Base-by-base conservation (phyloP, 192 early-diverging fungal species). In the Coemansia javaensis region DNA sequence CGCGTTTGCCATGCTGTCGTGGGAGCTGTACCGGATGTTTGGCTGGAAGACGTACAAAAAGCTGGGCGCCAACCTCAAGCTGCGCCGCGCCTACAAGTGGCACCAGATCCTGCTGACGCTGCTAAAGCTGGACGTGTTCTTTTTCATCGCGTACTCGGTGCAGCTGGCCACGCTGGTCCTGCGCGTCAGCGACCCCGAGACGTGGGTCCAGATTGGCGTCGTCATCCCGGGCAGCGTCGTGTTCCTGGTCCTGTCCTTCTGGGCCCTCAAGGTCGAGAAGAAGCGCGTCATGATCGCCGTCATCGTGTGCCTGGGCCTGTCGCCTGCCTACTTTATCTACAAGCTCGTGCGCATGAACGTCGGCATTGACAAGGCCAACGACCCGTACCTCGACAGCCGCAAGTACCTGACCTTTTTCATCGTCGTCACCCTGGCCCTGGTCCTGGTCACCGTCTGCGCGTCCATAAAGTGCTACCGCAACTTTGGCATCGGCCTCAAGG, bases 41-140 rank as follows among this genome's bases (percentile, higher is more conserved):
- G 86, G 89, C 24, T 90, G 88, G 86, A 78, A 79, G 51, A 86
- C 87, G 32, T 88, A 85, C 70, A 88, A 87, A 53, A 88, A 87
- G 66, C 85, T 90, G 59, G 85, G 86, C 13, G 86, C 88, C 24
- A 85, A 91, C 46, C 48, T 87, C 47, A 68, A 76, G 5, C 82
- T 91, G 78, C 70, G 85, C 45, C 83, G 82, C 25, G 78, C 78
- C 49, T 90, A 85, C 73, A 85, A 82, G 56, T 80, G 81, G 59
- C 82, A 86, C 43, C 86, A 86, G 57, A 85, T 90, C 42, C 79
- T 90, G 49, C 81, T 88, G 40, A 90, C 86, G 56, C 60, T 90
- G 30, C 71, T 90, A 37, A 90, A 90, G 63, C 84, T 90, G 14
- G 85, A 88, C 50, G 71, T 88, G 33, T 88, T 88, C 53, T 89